Evolutionary conservation across 78 protist genomes (phyloP), one percentile per base, ranked within the genome.

Genomic region (Dictyostelium capitatum): DNA sequence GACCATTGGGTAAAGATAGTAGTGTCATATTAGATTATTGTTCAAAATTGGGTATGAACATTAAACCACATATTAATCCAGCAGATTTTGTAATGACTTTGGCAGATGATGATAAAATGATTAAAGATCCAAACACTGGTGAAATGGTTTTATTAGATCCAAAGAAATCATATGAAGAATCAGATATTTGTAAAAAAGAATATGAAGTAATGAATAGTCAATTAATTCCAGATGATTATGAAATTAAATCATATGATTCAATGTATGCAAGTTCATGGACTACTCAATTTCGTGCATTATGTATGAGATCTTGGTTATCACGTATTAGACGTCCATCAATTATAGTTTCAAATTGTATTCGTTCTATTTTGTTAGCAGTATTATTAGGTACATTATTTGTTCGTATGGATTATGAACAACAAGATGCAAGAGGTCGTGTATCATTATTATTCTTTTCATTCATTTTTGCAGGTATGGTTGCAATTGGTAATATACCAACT

Each of bases 31-130:
- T 82, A 37, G 46, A 47, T 0, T 90, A 78, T 50, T 69, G 75
- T 73, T 8, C 10, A 6, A 59, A 41, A 50, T 20, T 15, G 1
- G 51, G 79, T 54, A 80, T 74, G 93, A 17, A 56, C 6, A 70
- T 72, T 48, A 69, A 67, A 73, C 97, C 87, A 30, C 89, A 74
- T 48, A 83, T 73, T 37, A 95, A 95, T 46, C 97, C 97, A 15
- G 97, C 97, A 15, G 97, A 95, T 47, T 79, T 95, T 23, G 80
- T 83, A 0, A 25, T 95, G 73, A 95, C 91, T 10, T 41, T 89
- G 3, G 90, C 90, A 3, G 95, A 83, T 23, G 90, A 80, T 12
- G 80, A 41, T 43, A 77, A 78, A 65, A 56, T 20, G 20, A 43
- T 85, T 0, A 41, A 46, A 10, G 84, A 53, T 57, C 70, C 59